These are phyloP conservation scores for Apophysomyces trapeziformis DNA, from an alignment of 371 early-diverging fungal species.

Conservation along the genomic window DNA sequence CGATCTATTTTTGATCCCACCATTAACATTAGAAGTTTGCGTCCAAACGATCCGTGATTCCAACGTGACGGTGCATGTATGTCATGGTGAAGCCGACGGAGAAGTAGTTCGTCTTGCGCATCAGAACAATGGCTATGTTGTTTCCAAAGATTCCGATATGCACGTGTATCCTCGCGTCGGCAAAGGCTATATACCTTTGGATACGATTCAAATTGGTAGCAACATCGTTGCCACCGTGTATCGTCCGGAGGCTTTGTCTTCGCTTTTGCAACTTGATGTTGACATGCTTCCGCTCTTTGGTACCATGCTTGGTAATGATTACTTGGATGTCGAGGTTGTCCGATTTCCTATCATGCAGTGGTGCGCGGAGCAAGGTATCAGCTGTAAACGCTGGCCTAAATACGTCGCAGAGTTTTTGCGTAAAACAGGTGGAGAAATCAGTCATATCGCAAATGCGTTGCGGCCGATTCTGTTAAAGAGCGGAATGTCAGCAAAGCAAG, in stretches of 20 bases:
- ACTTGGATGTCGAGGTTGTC: slow-evolving; percentile 35
- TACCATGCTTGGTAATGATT: slow-evolving; percentile 62
- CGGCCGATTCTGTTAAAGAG: slow-evolving; percentile 26
- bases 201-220: slow-evolving; percentile 29
- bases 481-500: slow-evolving; percentile 23
- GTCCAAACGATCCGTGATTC: slow-evolving; percentile 49
- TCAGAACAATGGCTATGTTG: slow-evolving; percentile 48
- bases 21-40: slow-evolving; percentile 56
- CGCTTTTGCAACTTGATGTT: slow-evolving; percentile 36
- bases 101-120: slow-evolving; percentile 49
- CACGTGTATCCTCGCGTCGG: slow-evolving; percentile 55
- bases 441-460: slow-evolving; percentile 15
- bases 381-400: slow-evolving; percentile 34
- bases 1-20: slow-evolving; percentile 58
- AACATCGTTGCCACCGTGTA: slow-evolving; percentile 46
- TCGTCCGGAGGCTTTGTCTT: slow-evolving; percentile 42
- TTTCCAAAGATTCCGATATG: slow-evolving; percentile 67
- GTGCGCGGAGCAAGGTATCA: slow-evolving; percentile 29
- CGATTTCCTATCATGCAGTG: slow-evolving; percentile 44
- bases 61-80: slow-evolving; percentile 34
- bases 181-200: slow-evolving; percentile 61
- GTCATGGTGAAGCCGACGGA: slow-evolving; percentile 61
- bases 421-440: slow-evolving; percentile 14
- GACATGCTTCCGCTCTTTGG: slow-evolving; percentile 55
- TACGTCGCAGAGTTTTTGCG: slow-evolving; percentile 34